These are phyloP conservation scores for Rhizophora mangle DNA, from an alignment of 345 rosid genomes.

Conservation along the genomic window DNA sequence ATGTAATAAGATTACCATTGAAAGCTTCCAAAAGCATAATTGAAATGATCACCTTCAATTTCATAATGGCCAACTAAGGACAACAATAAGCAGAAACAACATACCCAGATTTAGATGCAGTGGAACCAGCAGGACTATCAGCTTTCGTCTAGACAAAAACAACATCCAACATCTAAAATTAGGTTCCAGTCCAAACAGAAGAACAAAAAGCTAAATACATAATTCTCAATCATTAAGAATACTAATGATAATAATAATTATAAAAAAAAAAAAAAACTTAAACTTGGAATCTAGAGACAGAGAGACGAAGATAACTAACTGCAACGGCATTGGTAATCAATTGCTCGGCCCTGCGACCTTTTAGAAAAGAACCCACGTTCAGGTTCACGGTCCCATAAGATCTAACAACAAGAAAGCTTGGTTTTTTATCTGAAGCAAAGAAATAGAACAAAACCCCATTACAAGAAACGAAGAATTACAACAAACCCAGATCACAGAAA, in stretches of 20 bases:
- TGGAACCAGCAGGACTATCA: slow-evolving; percentile 49
- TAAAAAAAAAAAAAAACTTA: not conserved
- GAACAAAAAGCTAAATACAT: not conserved
- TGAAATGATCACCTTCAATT: too few relatives aligned
- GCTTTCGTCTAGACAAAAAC: slow-evolving; percentile 48
- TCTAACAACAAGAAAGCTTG: slow-evolving; percentile 47
- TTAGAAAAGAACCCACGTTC: slow-evolving; percentile 34
- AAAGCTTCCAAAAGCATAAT: too few relatives aligned
- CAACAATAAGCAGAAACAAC: slow-evolving; percentile 5
- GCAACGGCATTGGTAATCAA: slow-evolving; percentile 76
- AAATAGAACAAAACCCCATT: not conserved
- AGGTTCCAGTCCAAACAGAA: not conserved
- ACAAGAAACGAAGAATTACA: not conserved
- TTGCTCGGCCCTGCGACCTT: slow-evolving; percentile 37
- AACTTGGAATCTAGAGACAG: not conserved
- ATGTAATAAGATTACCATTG: too few relatives aligned
- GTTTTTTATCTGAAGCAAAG: slow-evolving; percentile 45
- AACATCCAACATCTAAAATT: slow-evolving; percentile 1
- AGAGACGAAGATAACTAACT: slow-evolving; percentile 29
- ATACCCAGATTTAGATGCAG: slow-evolving; percentile 66
- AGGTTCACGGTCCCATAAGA: slow-evolving; percentile 46
- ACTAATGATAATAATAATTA: too few relatives aligned
- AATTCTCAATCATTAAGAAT: not conserved
- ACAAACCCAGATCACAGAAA: not conserved
- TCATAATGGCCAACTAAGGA: not conserved